Evolutionary conservation across 208 protist species (phyloP).

Genomic region (Acanthamoeba triangularis): DNA sequence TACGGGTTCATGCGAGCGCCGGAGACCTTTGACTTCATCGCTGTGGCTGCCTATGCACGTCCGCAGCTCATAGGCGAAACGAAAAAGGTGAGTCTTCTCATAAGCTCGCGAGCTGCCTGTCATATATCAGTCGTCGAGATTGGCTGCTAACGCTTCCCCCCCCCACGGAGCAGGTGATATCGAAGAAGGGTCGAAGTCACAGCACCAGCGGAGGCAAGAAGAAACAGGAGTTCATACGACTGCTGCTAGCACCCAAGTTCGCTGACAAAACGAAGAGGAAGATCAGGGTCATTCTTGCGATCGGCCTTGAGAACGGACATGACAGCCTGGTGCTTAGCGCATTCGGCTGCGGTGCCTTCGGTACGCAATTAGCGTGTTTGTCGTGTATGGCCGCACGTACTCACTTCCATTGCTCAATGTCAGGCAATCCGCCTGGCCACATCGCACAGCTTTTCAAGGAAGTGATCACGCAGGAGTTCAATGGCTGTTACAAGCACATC

Average conservation of each 20-base stretch:
- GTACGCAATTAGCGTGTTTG: background rate
- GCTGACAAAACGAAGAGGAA: background rate
- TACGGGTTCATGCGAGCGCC: constrained; percentile 27
- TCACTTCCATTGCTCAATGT: no score
- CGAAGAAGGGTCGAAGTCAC: background rate
- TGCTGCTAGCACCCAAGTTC: background rate
- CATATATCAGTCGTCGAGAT: no score
- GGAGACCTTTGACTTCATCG: background rate
- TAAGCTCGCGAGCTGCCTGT: no score
- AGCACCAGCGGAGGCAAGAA: background rate
- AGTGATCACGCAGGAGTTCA: background rate
- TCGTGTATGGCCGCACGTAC: no score
- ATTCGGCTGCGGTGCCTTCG: constrained; percentile 64
- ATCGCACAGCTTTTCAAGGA: constrained; percentile 49
- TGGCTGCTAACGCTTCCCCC: background rate
- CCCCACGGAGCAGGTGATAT: background rate
- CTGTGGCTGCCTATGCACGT: background rate
- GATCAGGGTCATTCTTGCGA: constrained; percentile 16
- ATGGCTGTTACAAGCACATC: constrained; percentile 37
- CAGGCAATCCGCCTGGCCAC: constrained; percentile 38
- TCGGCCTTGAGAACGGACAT: background rate
- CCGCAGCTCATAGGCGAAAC: background rate
- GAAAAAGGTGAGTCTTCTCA: no score
- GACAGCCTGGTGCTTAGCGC: constrained; percentile 34
- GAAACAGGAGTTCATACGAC: background rate